Evolutionary conservation across 2,329 filamentous ascomycete species (phyloP).

Genomic region (Colletotrichum orchidophilum): DNA sequence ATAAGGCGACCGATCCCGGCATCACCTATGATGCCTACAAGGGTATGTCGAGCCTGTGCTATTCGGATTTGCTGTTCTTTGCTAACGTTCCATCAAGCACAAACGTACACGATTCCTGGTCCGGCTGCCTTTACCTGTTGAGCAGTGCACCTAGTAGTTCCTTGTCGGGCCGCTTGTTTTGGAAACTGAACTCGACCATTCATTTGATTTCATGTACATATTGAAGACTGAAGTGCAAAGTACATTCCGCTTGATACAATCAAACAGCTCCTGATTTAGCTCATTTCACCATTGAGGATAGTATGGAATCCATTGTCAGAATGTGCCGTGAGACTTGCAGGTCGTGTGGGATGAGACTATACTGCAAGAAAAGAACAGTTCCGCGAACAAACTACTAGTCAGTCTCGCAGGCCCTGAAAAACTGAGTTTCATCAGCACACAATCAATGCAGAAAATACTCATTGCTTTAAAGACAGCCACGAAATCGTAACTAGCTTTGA

Average conservation of each 20-base stretch:
- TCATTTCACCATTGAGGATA: background rate
- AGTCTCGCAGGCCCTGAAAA: no score
- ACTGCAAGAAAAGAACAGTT: no score
- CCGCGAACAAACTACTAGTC: no score
- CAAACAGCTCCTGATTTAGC: background rate
- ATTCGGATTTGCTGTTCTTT: slow-evolving; percentile 57
- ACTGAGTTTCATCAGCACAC: no score
- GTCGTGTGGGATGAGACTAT: no score
- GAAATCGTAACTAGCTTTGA: no score
- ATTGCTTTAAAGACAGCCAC: no score
- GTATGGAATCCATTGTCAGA: no score
- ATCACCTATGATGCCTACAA: slow-evolving; percentile 63
- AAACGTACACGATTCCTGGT: slow-evolving; percentile 56
- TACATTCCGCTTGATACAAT: background rate
- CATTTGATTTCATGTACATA: slow-evolving; percentile 5
- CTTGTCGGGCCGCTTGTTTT: background rate
- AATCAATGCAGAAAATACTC: no score
- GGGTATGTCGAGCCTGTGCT: slow-evolving; percentile 42
- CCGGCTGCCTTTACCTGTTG: slow-evolving; percentile 59
- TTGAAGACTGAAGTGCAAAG: background rate
- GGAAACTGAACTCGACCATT: no score
- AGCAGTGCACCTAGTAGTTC: background rate
- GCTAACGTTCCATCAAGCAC: slow-evolving; percentile 45
- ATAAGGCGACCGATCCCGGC: slow-evolving; percentile 58
- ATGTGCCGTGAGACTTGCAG: no score